A percentile compares a stretch with the other conserved stretches of the same genome.
phyloP scores from a whole-genome alignment of 106 monocot species.

The Allium fistulosum region DNA sequence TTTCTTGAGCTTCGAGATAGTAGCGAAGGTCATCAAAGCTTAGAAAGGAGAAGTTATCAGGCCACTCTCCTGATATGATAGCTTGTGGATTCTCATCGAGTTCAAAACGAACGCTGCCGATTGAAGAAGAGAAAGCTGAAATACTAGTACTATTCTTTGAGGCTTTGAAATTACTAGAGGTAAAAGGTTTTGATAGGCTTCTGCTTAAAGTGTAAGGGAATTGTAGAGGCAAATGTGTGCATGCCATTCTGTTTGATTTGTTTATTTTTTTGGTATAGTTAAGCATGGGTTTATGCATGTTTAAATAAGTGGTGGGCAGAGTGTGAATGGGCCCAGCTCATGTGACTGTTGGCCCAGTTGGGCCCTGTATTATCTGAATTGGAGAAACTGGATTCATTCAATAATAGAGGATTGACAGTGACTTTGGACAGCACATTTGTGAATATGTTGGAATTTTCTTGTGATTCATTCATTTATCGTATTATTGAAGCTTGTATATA shows the following conservation, averaged over 20 bases:
- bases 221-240: background rate
- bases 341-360: background rate
- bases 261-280: background rate
- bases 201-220: conserved; percentile 1
- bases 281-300: background rate
- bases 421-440: too few relatives aligned
- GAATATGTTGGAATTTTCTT: too few relatives aligned
- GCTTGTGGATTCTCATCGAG: conserved; percentile 62
- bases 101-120: conserved; percentile 24
- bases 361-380: too few relatives aligned
- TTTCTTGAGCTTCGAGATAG: conserved; percentile 24
- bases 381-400: too few relatives aligned
- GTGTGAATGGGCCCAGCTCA: background rate
- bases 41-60: conserved; percentile 66
- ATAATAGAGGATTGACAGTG: too few relatives aligned
- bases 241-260: background rate
- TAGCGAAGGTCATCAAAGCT: conserved; percentile 61
- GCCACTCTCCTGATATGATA: conserved; percentile 77
- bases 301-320: background rate
- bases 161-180: background rate
- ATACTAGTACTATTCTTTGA: background rate
- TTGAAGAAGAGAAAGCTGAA: conserved; percentile 18
- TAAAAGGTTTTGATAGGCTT: background rate
- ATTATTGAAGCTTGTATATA: too few relatives aligned
- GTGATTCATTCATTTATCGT: too few relatives aligned